Conservation (phyloP, 2,329 filamentous ascomycete species). For the Lachnellula occidentalis region DNA sequence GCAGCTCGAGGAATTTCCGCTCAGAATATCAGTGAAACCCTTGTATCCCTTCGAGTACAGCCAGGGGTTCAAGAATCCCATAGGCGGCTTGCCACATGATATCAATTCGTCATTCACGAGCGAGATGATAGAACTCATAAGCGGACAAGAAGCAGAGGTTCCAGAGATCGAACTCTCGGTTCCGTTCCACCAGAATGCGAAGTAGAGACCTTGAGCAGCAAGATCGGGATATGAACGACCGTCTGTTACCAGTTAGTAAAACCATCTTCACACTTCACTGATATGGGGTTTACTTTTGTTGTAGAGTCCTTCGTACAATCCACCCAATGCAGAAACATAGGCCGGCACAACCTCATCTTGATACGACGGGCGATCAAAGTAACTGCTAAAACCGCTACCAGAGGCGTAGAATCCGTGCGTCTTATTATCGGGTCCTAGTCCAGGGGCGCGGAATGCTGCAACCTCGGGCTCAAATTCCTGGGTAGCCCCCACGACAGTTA, state of each 20-base stretch:
- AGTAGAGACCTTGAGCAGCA: conserved; percentile 53
- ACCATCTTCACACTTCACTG: not conserved
- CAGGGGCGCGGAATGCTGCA: conserved; percentile 28
- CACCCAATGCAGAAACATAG: conserved; percentile 39
- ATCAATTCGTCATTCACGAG: conserved; percentile 59
- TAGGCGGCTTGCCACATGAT: conserved; percentile 39
- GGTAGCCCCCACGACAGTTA: conserved; percentile 20
- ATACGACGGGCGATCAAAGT: conserved; percentile 42
- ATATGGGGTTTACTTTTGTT: conserved; percentile 26
- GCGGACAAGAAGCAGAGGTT: conserved; percentile 49
- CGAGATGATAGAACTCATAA: conserved; percentile 50
- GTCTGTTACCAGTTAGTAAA: conserved; percentile 1
- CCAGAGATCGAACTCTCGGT: conserved; percentile 39
- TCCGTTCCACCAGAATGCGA: conserved; percentile 36
- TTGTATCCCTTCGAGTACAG: conserved; percentile 34
- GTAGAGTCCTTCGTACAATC: conserved; percentile 41
- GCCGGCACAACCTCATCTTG: conserved; percentile 37
- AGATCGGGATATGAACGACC: conserved; percentile 49
- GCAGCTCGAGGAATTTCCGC: conserved; percentile 34
- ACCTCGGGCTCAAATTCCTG: conserved; percentile 20
- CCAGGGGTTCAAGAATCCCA: conserved; percentile 42
- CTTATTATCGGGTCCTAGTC: conserved; percentile 32
- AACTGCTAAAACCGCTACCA: conserved; percentile 47
- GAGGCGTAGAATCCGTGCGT: conserved; percentile 34
- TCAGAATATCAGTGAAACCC: conserved; percentile 35